Evolutionary conservation across 2,329 filamentous ascomycete genomes (phyloP).

Genomic region (Arthrobotrys pseudoclavata): DNA sequence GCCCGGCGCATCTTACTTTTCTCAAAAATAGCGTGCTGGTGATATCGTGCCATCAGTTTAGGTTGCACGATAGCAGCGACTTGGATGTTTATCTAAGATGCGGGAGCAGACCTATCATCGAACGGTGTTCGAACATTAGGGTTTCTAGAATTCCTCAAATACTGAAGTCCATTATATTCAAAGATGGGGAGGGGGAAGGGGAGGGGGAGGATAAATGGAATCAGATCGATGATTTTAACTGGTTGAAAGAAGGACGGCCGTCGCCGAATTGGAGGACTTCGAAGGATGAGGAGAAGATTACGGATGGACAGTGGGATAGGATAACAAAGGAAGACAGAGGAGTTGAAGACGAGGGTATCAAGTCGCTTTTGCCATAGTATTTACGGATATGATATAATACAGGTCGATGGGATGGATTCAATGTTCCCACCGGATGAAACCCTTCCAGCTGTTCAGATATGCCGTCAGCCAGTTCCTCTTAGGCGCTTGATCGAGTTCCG

Average conservation of each 20-base stretch:
- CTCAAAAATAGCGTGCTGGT: conserved; percentile 81
- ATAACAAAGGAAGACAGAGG: neutral
- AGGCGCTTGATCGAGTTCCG: conserved; percentile 75
- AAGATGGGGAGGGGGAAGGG: conserved; percentile 16
- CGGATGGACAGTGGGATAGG: conserved; percentile 75
- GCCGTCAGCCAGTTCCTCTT: conserved; percentile 71
- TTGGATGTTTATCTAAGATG: conserved; percentile 88
- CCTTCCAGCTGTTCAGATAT: conserved; percentile 71
- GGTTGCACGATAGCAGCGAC: conserved; percentile 87
- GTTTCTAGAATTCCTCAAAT: conserved; percentile 81
- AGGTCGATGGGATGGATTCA: neutral
- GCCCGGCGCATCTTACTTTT: conserved; percentile 85
- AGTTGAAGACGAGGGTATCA: neutral
- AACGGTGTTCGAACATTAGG: conserved; percentile 82
- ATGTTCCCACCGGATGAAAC: conserved; percentile 70
- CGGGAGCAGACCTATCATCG: conserved; percentile 89
- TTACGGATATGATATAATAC: neutral
- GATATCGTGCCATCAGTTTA: conserved; percentile 85
- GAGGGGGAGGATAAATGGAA: conserved; percentile 79
- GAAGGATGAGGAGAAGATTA: conserved; percentile 72
- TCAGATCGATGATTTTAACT: conserved; percentile 96
- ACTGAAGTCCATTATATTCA: conserved; percentile 72
- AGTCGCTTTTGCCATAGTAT: neutral
- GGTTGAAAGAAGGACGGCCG: conserved; percentile 81
- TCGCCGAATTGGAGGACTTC: conserved; percentile 90